Conservation (phyloP, 805 yeast species). For the Naumovozyma baii region DNA sequence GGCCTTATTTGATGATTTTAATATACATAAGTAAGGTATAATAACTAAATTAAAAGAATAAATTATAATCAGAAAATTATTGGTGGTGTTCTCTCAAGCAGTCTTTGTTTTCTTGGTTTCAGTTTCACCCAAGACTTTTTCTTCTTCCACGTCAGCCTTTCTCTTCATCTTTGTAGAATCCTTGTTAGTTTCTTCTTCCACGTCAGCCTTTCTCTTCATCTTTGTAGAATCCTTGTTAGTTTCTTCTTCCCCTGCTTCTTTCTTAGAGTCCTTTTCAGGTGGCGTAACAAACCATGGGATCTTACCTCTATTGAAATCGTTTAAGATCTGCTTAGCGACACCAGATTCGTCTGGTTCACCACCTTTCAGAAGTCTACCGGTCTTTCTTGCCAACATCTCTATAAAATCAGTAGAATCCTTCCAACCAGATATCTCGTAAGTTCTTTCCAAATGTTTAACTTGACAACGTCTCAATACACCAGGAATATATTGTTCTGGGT, state of each 20-base stretch:
- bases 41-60: background rate
- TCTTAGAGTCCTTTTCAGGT: slow-evolving; percentile 59
- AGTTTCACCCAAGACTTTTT: slow-evolving; percentile 10
- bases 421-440: slow-evolving; percentile 94
- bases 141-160: slow-evolving; percentile 5
- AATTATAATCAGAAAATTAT: too few relatives aligned
- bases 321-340: slow-evolving; percentile 79
- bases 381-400: slow-evolving; percentile 84
- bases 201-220: slow-evolving; percentile 8
- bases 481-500: slow-evolving; percentile 93
- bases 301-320: slow-evolving; percentile 93
- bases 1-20: background rate
- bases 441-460: slow-evolving; percentile 83
- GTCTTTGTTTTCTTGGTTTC: slow-evolving; percentile 25
- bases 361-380: slow-evolving; percentile 87
- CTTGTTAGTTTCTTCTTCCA: slow-evolving; percentile 24
- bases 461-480: slow-evolving; percentile 79
- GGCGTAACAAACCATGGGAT: slow-evolving; percentile 98
- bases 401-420: slow-evolving; percentile 64
- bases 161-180: slow-evolving; percentile 7
- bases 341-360: slow-evolving; percentile 97
- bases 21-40: background rate
- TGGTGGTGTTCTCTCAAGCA: slow-evolving; percentile 10
- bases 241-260: slow-evolving; percentile 33
- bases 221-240: slow-evolving; percentile 14